Conservation (phyloP, 2,329 filamentous ascomycete species). For the Dactylellina haptotyla region DNA sequence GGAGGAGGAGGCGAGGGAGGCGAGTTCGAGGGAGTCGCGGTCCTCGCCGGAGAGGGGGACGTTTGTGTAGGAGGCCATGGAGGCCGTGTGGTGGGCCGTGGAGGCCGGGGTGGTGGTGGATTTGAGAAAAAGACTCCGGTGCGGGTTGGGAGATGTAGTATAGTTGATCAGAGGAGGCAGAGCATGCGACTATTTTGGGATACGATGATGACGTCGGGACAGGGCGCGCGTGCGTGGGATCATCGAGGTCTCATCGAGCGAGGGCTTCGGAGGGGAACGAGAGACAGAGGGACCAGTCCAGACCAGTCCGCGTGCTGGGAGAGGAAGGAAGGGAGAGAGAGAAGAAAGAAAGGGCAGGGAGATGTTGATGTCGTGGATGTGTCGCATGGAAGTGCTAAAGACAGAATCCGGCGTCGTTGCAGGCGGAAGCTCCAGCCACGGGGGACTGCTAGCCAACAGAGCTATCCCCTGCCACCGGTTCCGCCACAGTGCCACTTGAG, state of each 20-base stretch:
- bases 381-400: constrained; percentile 33
- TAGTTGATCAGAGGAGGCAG: neutral
- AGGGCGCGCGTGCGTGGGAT: too few species aligned
- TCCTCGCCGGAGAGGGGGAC: constrained; percentile 58
- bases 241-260: too few species aligned
- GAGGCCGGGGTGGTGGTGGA: neutral
- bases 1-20: constrained; percentile 88
- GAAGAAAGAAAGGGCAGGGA: neutral
- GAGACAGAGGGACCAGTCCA: too few species aligned
- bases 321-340: neutral
- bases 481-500: neutral
- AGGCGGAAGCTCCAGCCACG: too few species aligned
- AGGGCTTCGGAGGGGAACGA: too few species aligned
- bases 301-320: too few species aligned
- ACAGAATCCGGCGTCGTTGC: neutral
- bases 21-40: constrained; percentile 95
- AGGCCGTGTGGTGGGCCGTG: neutral
- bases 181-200: too few species aligned
- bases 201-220: too few species aligned
- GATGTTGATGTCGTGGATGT: constrained; percentile 13
- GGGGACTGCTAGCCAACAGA: too few species aligned
- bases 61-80: constrained; percentile 35
- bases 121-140: neutral
- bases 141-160: neutral
- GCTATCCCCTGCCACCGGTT: neutral